Evolutionary conservation across 23 red algal genomes (phyloP).

Genomic region (Gracilaria vermiculophylla): DNA sequence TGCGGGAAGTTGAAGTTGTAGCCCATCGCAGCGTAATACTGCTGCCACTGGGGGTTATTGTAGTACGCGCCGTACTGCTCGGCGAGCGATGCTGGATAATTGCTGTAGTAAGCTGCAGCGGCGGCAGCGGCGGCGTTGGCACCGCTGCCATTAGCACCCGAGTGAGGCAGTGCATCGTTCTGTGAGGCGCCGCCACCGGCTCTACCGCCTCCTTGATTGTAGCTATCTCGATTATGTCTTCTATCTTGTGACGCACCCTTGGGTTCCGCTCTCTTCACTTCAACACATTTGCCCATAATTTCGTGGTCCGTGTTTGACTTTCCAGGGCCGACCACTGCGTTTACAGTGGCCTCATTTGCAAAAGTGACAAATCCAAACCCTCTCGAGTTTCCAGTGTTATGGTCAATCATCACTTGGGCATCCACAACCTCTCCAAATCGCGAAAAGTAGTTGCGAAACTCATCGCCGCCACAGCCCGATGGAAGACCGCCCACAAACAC

Average conservation of each 20-base stretch:
- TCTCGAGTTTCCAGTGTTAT: conserved; percentile 89
- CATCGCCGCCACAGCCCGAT: conserved; percentile 65
- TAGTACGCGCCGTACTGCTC: conserved; percentile 73
- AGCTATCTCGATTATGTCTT: conserved; percentile 49
- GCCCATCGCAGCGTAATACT: conserved; percentile 81
- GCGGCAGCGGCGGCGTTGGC: conserved; percentile 50
- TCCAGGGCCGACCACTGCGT: conserved; percentile 61
- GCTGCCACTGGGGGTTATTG: conserved; percentile 77
- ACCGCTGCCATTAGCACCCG: conserved; percentile 35
- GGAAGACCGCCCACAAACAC: conserved; percentile 97
- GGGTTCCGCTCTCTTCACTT: conserved; percentile 87
- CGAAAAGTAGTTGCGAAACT: conserved; percentile 89
- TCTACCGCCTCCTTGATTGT: conserved; percentile 44
- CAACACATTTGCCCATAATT: conserved; percentile 89
- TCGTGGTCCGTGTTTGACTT: conserved; percentile 76
- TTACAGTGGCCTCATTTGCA: conserved; percentile 71
- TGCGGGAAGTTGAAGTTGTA: conserved; percentile 75
- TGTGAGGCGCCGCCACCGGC: conserved; percentile 7
- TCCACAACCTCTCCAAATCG: conserved; percentile 84
- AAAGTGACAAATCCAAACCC: conserved; percentile 99
- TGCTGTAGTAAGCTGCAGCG: conserved; percentile 63
- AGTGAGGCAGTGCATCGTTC: conserved; percentile 21
- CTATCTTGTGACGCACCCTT: conserved; percentile 59
- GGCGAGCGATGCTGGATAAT: conserved; percentile 57
- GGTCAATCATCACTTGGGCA: conserved; percentile 92